Evolutionary conservation across 202 grass and related monocot genomes (phyloP), one percentile per base, ranked within the genome.

Genomic region (Panicum virgatum): DNA sequence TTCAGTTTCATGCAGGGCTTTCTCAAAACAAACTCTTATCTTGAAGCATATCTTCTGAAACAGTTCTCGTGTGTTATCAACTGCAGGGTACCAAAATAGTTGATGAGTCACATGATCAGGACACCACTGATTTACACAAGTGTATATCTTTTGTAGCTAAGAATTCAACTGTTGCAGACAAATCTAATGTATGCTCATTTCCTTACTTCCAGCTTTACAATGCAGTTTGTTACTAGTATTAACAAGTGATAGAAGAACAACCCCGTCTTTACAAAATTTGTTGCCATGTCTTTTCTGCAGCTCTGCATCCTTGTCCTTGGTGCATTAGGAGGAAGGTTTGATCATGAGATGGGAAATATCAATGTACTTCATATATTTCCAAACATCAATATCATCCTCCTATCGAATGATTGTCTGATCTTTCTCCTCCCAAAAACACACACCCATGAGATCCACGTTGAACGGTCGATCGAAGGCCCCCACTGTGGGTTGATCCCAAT

Each of bases 301-400:
- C 69, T 91, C 9, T 87, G 86, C 69, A 93, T 96, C 65, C 86
- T 96, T 77, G 86, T 87, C 20, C 72, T 73, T 39, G 93, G 93
- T 6, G 90, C 93, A 0, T 86, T 96, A 18, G 90, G 93, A 40
- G 93, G 93, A 42, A 96, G 93, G 62, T 96, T 96, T 45, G 90
- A 92, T 62, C 93, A 96, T 37, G 93, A 92, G 66, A 90, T 88
- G 76, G 93, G 80, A 78, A 96, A 96, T 78, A 92, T 96, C 66
- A 93, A 96, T 69, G 88, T 93, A 1, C 62, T 96, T 26, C 79
- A 89, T 84, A 42, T 56, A 6, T 92, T 96, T 58, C 88, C 93
- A 45, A 61, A 77, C 23, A 74, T 80, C 67, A 83, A 52, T 25
- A 93, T 96, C 18, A n/a, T 92, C 48, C 88, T 96, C 38, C 79